Percentiles rank a stretch among this genome's conserved stretches.
phyloP scores from a whole-genome alignment of 345 rosid species.

The Erucastrum elatum region DNA sequence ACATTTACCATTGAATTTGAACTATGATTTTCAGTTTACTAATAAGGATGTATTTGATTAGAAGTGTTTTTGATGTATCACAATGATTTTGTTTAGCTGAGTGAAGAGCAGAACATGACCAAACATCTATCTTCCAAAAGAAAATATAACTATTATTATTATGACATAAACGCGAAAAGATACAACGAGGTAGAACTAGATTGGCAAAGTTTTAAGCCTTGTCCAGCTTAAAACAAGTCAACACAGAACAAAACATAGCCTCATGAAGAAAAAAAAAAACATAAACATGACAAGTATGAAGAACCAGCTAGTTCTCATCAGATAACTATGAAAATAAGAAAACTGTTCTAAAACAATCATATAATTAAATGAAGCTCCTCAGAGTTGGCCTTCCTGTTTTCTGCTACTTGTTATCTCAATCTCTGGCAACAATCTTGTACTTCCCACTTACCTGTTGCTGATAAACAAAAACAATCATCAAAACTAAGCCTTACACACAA shows the following conservation, averaged over 20 bases:
- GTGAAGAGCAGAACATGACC: background rate
- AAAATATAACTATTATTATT: background rate
- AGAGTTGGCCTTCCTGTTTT: constrained; percentile 3
- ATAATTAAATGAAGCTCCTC: background rate
- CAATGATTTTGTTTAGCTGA: background rate
- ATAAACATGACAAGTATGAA: constrained; percentile 12
- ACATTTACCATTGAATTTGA: background rate
- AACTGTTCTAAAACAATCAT: background rate
- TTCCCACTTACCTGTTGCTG: constrained; percentile 92
- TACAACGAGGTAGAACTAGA: background rate
- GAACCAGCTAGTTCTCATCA: constrained; percentile 1
- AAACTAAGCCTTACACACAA: background rate
- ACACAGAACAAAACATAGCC: background rate
- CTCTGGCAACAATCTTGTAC: constrained; percentile 92
- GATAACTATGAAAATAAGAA: background rate
- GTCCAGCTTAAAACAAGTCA: background rate
- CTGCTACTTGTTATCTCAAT: constrained; percentile 42
- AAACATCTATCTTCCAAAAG: background rate
- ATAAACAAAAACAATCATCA: constrained; percentile 26
- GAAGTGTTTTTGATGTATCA: background rate
- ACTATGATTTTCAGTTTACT: background rate
- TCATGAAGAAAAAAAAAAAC: background rate
- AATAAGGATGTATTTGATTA: background rate
- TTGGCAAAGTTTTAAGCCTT: constrained; percentile 8
- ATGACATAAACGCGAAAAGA: background rate